A percentile compares a stretch with the other conserved stretches of the same genome.
Evolutionary conservation across 2,329 filamentous ascomycete species (phyloP).

Genomic region (Ophiostoma sp.): DNA sequence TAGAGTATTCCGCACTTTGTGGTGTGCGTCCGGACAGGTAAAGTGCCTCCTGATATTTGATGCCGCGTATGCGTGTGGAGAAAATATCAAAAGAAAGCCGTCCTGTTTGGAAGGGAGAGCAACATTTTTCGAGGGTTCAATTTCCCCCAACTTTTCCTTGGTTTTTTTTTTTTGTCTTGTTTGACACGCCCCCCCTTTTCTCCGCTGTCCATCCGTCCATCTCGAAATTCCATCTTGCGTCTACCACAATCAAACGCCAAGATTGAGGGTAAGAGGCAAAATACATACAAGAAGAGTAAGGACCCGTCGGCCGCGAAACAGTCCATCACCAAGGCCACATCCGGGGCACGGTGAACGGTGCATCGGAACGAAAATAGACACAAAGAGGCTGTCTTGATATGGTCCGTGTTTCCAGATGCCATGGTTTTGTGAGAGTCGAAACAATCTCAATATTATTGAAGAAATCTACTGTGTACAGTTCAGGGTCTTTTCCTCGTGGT

Average conservation of each 20-base stretch:
- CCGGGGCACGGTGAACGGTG: neutral
- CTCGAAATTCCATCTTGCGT: neutral
- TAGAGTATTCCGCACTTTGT: neutral
- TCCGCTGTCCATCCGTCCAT: neutral
- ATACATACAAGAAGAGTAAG: neutral
- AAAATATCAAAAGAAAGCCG: neutral
- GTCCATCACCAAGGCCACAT: neutral
- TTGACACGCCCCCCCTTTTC: neutral
- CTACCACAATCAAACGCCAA: neutral
- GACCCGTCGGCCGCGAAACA: too few species aligned
- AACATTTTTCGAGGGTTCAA: neutral
- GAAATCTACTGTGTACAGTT: neutral
- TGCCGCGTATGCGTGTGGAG: slow-evolving; percentile 17
- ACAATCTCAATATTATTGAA: neutral
- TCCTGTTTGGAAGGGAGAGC: neutral
- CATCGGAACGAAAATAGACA: neutral
- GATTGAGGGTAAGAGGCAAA: neutral
- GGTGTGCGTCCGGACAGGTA: neutral
- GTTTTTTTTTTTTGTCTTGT: neutral
- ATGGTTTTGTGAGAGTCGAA: neutral
- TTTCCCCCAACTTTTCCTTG: neutral
- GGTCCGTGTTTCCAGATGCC: neutral
- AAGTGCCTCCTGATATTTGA: neutral
- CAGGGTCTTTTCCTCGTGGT: neutral
- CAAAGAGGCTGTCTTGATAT: neutral